phyloP scores from a whole-genome alignment of 225 moss, liverwort and hornwort species.

The Takakia lepidozioides region DNA sequence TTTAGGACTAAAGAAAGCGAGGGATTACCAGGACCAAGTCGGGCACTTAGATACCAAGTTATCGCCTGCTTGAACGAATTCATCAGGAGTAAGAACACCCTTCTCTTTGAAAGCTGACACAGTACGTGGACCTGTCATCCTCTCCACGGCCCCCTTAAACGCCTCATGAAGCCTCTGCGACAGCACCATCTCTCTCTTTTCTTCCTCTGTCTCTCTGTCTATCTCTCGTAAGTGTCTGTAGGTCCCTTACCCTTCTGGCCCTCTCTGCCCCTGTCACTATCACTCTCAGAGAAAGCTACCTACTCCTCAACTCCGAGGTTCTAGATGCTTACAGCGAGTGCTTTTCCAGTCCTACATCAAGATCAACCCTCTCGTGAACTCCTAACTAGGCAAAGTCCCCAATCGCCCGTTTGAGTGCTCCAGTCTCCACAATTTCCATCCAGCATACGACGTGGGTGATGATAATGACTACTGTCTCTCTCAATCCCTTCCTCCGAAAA shows the following conservation, averaged over 20 bases:
- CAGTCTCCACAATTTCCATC: too few relatives aligned
- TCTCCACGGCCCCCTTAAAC: constrained; percentile 95
- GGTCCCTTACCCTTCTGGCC: background rate
- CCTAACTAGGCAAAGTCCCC: too few relatives aligned
- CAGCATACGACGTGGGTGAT: too few relatives aligned
- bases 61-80: constrained; percentile 93
- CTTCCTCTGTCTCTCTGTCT: background rate
- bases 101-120: constrained; percentile 99
- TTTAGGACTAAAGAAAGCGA: too few relatives aligned
- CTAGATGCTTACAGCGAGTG: too few relatives aligned
- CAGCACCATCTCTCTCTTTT: constrained; percentile 50
- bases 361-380: too few relatives aligned
- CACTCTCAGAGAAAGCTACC: too few relatives aligned
- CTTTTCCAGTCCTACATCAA: too few relatives aligned
- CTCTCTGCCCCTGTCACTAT: background rate
- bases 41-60: constrained; percentile 98
- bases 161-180: constrained; percentile 93
- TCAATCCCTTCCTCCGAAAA: too few relatives aligned
- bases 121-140: constrained; percentile 90
- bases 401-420: too few relatives aligned
- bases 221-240: background rate
- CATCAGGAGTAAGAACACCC: constrained; percentile 95
- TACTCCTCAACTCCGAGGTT: too few relatives aligned
- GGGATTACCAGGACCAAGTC: constrained; percentile 91
- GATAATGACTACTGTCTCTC: too few relatives aligned